A percentile compares a stretch with the other conserved stretches of the same genome.
phyloP scores from a whole-genome alignment of 768 basidiomycete genomes.

The Xanthoconium purpureum region DNA sequence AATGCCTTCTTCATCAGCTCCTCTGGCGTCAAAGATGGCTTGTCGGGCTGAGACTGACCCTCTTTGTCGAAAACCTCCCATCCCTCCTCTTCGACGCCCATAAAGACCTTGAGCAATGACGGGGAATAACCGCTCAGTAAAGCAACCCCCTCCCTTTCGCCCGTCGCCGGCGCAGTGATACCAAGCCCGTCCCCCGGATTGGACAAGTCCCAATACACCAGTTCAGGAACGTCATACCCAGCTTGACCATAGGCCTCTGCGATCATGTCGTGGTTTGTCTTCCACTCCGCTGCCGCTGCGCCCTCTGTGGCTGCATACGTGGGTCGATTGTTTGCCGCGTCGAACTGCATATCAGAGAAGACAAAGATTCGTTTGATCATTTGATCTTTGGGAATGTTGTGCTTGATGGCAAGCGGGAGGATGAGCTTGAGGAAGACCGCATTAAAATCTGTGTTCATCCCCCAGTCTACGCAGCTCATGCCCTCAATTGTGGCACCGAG shows the following conservation, averaged over 20 bases:
- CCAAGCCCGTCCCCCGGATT: slow-evolving; percentile 10
- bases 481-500: slow-evolving; percentile 36
- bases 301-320: neutral
- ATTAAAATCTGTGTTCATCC: slow-evolving; percentile 59
- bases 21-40: slow-evolving; percentile 38
- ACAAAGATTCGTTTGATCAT: slow-evolving; percentile 77
- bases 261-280: slow-evolving; percentile 61
- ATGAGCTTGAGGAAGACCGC: slow-evolving; percentile 62
- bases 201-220: slow-evolving; percentile 70
- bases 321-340: slow-evolving; percentile 23
- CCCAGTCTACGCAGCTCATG: slow-evolving; percentile 44
- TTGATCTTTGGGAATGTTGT: slow-evolving; percentile 59
- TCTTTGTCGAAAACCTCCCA: slow-evolving; percentile 38
- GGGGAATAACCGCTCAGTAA: slow-evolving; percentile 70
- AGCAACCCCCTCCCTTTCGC: slow-evolving; percentile 60
- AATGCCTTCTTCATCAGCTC: slow-evolving; percentile 48
- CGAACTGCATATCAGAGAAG: slow-evolving; percentile 81
- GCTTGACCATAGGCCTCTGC: slow-evolving; percentile 51
- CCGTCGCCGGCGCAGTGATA: slow-evolving; percentile 47
- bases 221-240: slow-evolving; percentile 70
- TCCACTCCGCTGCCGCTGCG: slow-evolving; percentile 36
- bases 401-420: slow-evolving; percentile 54
- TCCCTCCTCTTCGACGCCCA: slow-evolving; percentile 45
- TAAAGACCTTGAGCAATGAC: slow-evolving; percentile 68
- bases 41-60: slow-evolving; percentile 16